These are phyloP conservation scores for Phytophthora colocasiae DNA, from an alignment of 352 stramenopile genomes.

Conservation along the genomic window DNA sequence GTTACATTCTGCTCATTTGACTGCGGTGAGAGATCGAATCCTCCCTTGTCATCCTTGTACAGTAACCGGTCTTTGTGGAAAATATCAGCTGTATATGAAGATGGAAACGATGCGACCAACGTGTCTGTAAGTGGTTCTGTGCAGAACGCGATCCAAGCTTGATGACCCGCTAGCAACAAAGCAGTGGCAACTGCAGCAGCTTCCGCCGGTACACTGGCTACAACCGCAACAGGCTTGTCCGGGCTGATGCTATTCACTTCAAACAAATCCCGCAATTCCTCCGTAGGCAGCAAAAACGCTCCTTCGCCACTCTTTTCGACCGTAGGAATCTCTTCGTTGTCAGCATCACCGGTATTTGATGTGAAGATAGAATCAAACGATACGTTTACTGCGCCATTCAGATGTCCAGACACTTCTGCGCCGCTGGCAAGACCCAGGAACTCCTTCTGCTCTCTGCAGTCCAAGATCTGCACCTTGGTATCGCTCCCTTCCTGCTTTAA, in stretches of 20 bases:
- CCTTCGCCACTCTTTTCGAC: conserved; percentile 31
- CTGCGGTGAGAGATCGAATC: conserved; percentile 67
- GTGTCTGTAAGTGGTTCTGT: conserved; percentile 46
- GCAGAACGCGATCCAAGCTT: conserved; percentile 47
- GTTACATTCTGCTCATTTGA: conserved; percentile 6
- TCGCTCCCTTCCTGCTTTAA: conserved; percentile 31
- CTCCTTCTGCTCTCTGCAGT: conserved; percentile 53
- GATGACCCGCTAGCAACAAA: conserved; percentile 51
- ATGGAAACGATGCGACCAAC: conserved; percentile 47
- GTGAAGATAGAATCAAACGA: conserved; percentile 62
- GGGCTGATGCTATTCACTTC: conserved; percentile 51
- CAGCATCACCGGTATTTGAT: conserved; percentile 15
- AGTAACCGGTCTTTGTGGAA: conserved; percentile 53
- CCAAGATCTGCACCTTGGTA: conserved; percentile 51
- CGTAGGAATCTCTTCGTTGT: conserved; percentile 36
- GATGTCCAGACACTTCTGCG: conserved; percentile 60
- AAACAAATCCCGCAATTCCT: conserved; percentile 53
- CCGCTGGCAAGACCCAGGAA: conserved; percentile 56
- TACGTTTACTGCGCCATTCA: conserved; percentile 56
- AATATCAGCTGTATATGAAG: conserved; percentile 48
- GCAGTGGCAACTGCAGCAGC: conserved; percentile 70
- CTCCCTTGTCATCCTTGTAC: conserved; percentile 50
- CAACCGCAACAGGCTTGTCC: conserved; percentile 46
- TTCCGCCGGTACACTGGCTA: conserved; percentile 54
- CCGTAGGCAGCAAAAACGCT: conserved; percentile 43